These are phyloP conservation scores for Zea mays DNA, from an alignment of 176 grass and related monocot genomes.

Conservation along the genomic window DNA sequence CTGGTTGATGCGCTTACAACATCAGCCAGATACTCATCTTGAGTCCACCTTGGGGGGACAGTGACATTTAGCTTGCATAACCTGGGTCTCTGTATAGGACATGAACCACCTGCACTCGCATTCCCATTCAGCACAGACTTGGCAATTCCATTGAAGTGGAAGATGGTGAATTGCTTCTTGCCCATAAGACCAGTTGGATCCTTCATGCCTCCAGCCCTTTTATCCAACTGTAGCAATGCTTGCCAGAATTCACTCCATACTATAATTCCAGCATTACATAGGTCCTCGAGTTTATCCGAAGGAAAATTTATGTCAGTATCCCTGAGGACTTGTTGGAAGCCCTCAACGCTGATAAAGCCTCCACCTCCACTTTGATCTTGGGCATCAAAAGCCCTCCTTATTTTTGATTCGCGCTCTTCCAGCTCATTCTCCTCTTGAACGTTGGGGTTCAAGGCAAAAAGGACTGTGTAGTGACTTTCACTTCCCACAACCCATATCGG, in stretches of 20 bases:
- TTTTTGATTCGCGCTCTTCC: too few species aligned
- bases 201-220: conserved; percentile 79
- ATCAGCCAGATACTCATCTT: conserved; percentile 93
- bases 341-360: too few species aligned
- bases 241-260: conserved; percentile 99
- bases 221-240: conserved; percentile 81
- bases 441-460: too few species aligned
- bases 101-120: conserved; percentile 49
- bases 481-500: too few species aligned
- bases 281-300: conserved; percentile 51
- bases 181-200: conserved; percentile 92
- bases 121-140: conserved; percentile 80
- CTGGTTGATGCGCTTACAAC: conserved; percentile 57
- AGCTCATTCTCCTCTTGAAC: too few species aligned
- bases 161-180: conserved; percentile 93
- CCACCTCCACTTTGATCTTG: too few species aligned
- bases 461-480: too few species aligned
- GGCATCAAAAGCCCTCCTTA: too few species aligned
- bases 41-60: conserved; percentile 91
- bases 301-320: too few species aligned
- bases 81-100: conserved; percentile 75
- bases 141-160: conserved; percentile 98
- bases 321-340: too few species aligned
- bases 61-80: conserved; percentile 82
- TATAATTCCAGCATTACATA: conserved; percentile 80